Percentiles rank a stretch among this genome's conserved stretches.
Evolutionary conservation across 495 filamentous ascomycete genomes (phyloP).

Genomic region (Aspergillus affinis): DNA sequence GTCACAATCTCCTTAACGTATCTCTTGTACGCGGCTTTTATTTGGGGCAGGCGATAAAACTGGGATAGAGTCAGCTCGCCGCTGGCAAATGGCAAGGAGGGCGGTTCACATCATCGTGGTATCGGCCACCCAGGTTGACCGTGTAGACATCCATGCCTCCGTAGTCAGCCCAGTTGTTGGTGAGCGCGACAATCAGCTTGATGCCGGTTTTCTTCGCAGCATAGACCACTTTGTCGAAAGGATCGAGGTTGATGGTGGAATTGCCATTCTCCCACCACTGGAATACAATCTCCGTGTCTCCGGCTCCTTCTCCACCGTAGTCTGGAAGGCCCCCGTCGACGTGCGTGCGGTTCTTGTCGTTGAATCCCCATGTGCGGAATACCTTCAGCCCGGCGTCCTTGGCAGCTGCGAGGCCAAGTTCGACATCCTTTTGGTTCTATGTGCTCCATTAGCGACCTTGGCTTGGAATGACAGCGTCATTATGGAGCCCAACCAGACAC

Average conservation of each 20-base stretch:
- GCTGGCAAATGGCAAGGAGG: not conserved
- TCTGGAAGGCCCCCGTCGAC: constrained; percentile 25
- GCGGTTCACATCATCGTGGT: constrained; percentile 17
- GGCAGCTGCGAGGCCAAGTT: constrained; percentile 44
- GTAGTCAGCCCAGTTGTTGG: constrained; percentile 59
- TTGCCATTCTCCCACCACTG: constrained; percentile 51
- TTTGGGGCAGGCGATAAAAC: constrained; percentile 54
- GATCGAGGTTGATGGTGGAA: constrained; percentile 61
- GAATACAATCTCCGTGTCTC: constrained; percentile 48
- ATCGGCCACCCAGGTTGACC: constrained; percentile 50
- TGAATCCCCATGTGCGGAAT: constrained; percentile 67
- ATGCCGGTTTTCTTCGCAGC: constrained; percentile 53
- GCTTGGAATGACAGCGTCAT: no score
- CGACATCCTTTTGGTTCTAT: constrained; percentile 46
- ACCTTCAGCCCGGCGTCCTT: constrained; percentile 57
- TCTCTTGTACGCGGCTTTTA: constrained; percentile 54
- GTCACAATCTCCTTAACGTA: constrained; percentile 62
- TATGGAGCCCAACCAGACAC: not conserved
- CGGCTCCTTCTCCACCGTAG: constrained; percentile 18
- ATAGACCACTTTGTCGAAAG: constrained; percentile 61
- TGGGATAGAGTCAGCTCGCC: constrained; percentile 17
- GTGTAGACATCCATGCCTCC: constrained; percentile 64
- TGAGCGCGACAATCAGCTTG: constrained; percentile 53
- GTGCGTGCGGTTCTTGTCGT: constrained; percentile 50
- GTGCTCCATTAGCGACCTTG: not conserved